A percentile compares a stretch with the other conserved stretches of the same genome.
These are phyloP conservation scores for Podospora anserina DNA, from an alignment of 495 filamentous ascomycete species.

Conservation along the genomic window DNA sequence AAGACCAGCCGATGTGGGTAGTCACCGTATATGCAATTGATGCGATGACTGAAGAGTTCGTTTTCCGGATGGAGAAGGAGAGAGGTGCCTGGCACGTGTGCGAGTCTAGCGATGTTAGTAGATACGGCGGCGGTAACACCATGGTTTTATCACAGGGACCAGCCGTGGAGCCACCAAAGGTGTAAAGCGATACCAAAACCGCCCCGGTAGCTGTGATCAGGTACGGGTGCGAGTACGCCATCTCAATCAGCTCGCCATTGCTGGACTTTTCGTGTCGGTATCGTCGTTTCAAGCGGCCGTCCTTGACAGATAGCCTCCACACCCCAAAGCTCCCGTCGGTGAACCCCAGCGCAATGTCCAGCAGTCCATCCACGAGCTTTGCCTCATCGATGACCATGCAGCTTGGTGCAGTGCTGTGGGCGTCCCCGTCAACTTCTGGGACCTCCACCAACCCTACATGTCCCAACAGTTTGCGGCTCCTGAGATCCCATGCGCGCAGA, in stretches of 20 bases:
- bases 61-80: constrained; percentile 70
- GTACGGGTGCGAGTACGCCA: constrained; percentile 74
- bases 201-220: constrained; percentile 70
- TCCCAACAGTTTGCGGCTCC: constrained; percentile 55
- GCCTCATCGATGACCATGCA: constrained; percentile 62
- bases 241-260: constrained; percentile 66
- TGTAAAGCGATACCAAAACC: constrained; percentile 72
- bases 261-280: constrained; percentile 56
- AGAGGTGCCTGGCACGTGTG: constrained; percentile 76
- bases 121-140: constrained; percentile 39
- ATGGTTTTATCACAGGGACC: constrained; percentile 4
- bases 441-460: constrained; percentile 35
- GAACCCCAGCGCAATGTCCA: constrained; percentile 70
- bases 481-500: constrained; percentile 74
- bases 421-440: not conserved
- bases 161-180: constrained; percentile 44
- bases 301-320: constrained; percentile 55
- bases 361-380: constrained; percentile 30
- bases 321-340: constrained; percentile 68
- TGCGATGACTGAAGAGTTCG: constrained; percentile 59
- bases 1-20: constrained; percentile 72
- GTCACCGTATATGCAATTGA: constrained; percentile 82
- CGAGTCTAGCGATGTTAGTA: constrained; percentile 79
- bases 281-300: constrained; percentile 41
- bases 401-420: constrained; percentile 49